Evolutionary conservation across 805 yeast genomes (phyloP).

Genomic region (Kuraishia hungarica): DNA sequence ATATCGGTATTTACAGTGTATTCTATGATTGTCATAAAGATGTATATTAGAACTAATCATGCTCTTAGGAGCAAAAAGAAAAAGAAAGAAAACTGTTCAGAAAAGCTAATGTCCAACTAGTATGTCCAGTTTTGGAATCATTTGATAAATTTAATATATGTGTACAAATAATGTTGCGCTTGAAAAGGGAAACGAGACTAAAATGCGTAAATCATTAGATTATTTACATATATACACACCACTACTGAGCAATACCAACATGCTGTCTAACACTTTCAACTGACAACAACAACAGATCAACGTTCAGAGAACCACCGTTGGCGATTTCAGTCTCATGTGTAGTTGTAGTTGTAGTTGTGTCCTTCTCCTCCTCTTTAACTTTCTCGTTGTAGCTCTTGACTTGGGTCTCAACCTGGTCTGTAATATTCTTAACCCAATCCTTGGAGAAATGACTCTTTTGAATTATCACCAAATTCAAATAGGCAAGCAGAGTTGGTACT

Average conservation of each 20-base stretch:
- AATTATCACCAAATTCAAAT: constrained; percentile 4
- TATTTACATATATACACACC: not conserved
- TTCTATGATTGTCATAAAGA: not conserved
- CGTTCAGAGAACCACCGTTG: not conserved
- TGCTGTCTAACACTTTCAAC: not conserved
- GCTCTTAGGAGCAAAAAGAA: not conserved
- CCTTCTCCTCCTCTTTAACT: not conserved
- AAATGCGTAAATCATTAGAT: not conserved
- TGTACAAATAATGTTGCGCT: not conserved
- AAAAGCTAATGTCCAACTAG: too few species aligned
- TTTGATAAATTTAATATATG: too few species aligned
- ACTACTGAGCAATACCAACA: not conserved
- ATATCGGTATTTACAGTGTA: not conserved
- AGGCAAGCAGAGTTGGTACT: constrained; percentile 1
- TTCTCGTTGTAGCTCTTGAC: constrained; percentile 1
- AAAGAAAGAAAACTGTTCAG: not conserved
- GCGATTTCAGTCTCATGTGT: not conserved
- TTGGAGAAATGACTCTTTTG: constrained; percentile 2
- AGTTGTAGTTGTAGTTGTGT: too few species aligned
- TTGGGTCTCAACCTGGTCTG: not conserved
- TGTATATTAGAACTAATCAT: not conserved
- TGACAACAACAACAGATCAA: not conserved
- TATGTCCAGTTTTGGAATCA: not conserved
- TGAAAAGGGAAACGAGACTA: not conserved
- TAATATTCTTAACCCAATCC: not conserved